Percentiles rank a stretch among this genome's conserved stretches.
Conservation (phyloP, 306 rosid species). For the Sechiopsis laciniata region DNA sequence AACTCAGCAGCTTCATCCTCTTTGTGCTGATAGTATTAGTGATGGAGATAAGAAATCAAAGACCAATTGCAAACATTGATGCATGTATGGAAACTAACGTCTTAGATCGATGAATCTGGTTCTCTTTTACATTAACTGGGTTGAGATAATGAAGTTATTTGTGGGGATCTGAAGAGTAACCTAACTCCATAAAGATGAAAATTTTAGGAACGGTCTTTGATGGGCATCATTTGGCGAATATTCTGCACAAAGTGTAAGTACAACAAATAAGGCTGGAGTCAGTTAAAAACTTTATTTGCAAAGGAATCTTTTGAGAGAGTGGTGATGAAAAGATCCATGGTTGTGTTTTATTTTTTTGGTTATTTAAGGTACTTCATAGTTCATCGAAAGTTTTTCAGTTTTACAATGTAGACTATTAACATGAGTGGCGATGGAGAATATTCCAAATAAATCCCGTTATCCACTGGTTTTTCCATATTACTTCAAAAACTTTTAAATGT, state of each 20-base stretch:
- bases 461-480: neutral
- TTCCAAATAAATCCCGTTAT: neutral
- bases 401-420: neutral
- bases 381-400: neutral
- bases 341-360: neutral
- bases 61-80: constrained; percentile 9
- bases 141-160: constrained; percentile 5
- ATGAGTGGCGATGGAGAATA: neutral
- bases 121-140: neutral
- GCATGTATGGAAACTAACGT: constrained; percentile 1
- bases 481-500: neutral
- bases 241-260: neutral
- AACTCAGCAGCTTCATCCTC: too few relatives aligned
- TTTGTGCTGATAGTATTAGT: neutral
- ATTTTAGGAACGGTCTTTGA: neutral
- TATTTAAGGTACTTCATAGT: neutral
- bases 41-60: neutral
- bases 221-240: neutral
- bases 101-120: neutral
- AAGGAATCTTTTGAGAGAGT: neutral
- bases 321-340: neutral
- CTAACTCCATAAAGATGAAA: neutral
- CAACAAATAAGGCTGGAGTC: neutral
- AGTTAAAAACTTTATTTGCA: neutral
- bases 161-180: neutral